These are phyloP conservation scores for Beauveria sp. DNA, from an alignment of 2,329 filamentous ascomycete species.

Conservation along the genomic window DNA sequence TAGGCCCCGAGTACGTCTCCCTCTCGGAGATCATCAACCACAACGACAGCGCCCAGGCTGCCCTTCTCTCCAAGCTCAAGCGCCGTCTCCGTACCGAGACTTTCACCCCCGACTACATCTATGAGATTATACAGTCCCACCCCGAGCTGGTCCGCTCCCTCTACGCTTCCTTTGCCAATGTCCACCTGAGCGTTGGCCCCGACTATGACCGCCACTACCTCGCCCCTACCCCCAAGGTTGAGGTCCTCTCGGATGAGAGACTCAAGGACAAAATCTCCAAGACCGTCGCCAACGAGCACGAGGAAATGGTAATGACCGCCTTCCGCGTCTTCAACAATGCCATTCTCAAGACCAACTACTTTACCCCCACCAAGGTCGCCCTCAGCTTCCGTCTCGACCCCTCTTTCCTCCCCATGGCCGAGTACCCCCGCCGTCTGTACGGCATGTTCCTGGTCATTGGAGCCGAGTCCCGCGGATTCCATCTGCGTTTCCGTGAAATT, in stretches of 20 bases:
- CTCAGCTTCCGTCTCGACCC: conserved; percentile 93
- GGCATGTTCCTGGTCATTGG: conserved; percentile 99
- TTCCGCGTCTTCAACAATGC: conserved; percentile 94
- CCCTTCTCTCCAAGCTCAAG: conserved; percentile 89
- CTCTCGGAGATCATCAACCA: conserved; percentile 72
- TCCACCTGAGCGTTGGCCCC: conserved; percentile 57
- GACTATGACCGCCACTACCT: conserved; percentile 44
- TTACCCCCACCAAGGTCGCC: conserved; percentile 94
- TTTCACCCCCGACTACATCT: conserved; percentile 95
- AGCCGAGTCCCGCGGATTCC: conserved; percentile 94
- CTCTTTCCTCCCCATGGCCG: conserved; percentile 77
- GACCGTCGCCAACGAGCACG: conserved; percentile 85
- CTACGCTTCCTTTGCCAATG: conserved; percentile 85
- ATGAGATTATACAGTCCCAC: conserved; percentile 91
- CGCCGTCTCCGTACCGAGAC: conserved; percentile 91
- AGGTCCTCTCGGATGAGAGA: conserved; percentile 67
- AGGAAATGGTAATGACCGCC: conserved; percentile 95
- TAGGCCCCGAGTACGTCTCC: conserved; percentile 86
- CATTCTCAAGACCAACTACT: conserved; percentile 95
- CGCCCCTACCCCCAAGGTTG: conserved; percentile 47
- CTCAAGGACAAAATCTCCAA: conserved; percentile 71
- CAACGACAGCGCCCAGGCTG: conserved; percentile 76
- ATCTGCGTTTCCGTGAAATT: conserved; percentile 95
- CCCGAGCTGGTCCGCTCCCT: conserved; percentile 78
- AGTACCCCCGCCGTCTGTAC: conserved; percentile 89